Evolutionary conservation across 2,329 filamentous ascomycete species (phyloP), one percentile per base, ranked within the genome.

Genomic region (Venturia carpophila): DNA sequence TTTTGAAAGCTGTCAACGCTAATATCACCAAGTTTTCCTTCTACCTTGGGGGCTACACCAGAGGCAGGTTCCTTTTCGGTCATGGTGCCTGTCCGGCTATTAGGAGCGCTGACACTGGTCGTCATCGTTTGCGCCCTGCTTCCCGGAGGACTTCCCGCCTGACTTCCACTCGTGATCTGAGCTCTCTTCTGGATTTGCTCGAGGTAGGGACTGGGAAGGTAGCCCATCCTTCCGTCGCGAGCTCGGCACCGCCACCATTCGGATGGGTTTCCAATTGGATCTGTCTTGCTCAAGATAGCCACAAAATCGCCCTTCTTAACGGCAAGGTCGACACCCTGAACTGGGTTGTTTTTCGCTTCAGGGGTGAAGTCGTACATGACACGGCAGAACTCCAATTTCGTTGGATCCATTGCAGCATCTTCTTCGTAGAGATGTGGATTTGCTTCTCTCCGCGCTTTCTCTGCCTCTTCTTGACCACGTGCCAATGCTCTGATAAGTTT

Each of bases 211-310:
- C 88, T 87, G 1, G 95, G 94, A 6, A 99, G 82, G 73, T 97
- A 99, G 9, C 94, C 94, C 71, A 96, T 87, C 34, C 91, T 84
- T 58, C 92, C 92, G 73, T 97, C 92, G 67, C 94, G 84, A 17
- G 93, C 89, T 65, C 94, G 85, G 77, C 95, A 99, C 69, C 89
- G 87, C 94, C 94, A 99, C 94, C 94, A 99, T 73, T 99, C 93
- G 63, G 90, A 94, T 5, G 91, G 86, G 71, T 94, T 92, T 55
- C 94, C 94, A 72, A 93, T 85, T 0, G 94, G 94, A 71, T 99
- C 94, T 21, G 86, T 89, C 79, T 97, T 97, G 79, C 88, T 89
- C 64, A 99, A 83, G 0, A 99, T 92, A 34, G 94, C 94, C 19
- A 99, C 92, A 64, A 97, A 86, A 71, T 99, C 94, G 67, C 93